These are phyloP conservation scores for Lantana camara DNA, from an alignment of 257 asterid species.

Conservation along the genomic window DNA sequence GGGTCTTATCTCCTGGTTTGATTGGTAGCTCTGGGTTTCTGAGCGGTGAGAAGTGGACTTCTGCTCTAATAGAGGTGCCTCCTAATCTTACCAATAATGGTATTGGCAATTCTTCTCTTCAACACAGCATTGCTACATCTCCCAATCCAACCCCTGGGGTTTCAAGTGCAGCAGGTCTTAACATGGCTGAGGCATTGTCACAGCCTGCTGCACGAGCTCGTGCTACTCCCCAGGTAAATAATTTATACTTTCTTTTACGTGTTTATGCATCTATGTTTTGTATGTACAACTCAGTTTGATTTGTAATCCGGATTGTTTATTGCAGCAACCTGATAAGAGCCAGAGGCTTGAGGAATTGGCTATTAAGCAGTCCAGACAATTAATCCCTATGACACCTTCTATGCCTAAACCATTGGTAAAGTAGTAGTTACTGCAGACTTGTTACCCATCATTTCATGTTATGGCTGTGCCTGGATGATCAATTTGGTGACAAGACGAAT, in stretches of 20 bases:
- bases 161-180: slow-evolving; percentile 44
- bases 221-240: slow-evolving; percentile 43
- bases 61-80: slow-evolving; percentile 75
- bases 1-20: slow-evolving; percentile 56
- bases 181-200: slow-evolving; percentile 82
- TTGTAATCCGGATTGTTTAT: not conserved
- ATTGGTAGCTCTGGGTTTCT: slow-evolving; percentile 47
- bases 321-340: slow-evolving; percentile 59
- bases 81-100: slow-evolving; percentile 40
- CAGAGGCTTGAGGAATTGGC: slow-evolving; percentile 77
- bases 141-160: slow-evolving; percentile 33
- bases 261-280: not conserved
- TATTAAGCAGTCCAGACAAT: slow-evolving; percentile 67
- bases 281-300: slow-evolving; percentile 17
- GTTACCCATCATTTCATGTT: not conserved
- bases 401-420: slow-evolving; percentile 62
- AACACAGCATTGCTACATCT: slow-evolving; percentile 30
- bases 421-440: slow-evolving; percentile 8
- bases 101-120: slow-evolving; percentile 36
- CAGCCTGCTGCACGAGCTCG: slow-evolving; percentile 47
- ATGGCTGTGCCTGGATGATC: not conserved
- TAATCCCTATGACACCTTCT: slow-evolving; percentile 64
- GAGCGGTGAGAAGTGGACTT: slow-evolving; percentile 73
- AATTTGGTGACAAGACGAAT: not conserved
- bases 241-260: not conserved